Percentiles rank a stretch among this genome's conserved stretches.
These are phyloP conservation scores for Spizellomyces punctatus DNA, from an alignment of 192 early-diverging fungal species.

Conservation along the genomic window DNA sequence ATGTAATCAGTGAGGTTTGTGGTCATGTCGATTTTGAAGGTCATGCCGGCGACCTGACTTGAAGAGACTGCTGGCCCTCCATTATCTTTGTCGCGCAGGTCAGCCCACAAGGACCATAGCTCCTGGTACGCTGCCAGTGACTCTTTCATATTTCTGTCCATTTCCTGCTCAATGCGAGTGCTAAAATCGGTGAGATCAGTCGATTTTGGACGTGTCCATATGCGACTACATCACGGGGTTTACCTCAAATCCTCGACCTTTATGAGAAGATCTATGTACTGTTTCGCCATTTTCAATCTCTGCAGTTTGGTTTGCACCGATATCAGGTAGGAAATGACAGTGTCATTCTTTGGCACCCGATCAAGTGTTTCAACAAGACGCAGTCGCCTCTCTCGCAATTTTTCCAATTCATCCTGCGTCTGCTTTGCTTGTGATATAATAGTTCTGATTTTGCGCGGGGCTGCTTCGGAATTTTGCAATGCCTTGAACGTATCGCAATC, in stretches of 20 bases:
- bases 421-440: background rate
- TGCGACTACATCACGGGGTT: background rate
- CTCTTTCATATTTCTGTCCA: background rate
- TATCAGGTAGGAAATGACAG: background rate
- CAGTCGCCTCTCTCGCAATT: slow-evolving; percentile 4
- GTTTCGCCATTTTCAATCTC: slow-evolving; percentile 13
- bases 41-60: background rate
- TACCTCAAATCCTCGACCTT: slow-evolving; percentile 28
- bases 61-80: background rate
- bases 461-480: too few relatives aligned
- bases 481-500: too few relatives aligned
- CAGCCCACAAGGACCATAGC: slow-evolving; percentile 3
- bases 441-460: too few relatives aligned
- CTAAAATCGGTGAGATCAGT: background rate
- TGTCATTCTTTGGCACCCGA: background rate
- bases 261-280: slow-evolving; percentile 15
- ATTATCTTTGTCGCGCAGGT: background rate
- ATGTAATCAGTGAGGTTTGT: slow-evolving; percentile 8
- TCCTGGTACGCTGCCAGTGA: slow-evolving; percentile 26
- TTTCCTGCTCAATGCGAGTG: background rate
- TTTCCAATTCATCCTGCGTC: background rate
- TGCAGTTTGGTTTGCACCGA: slow-evolving; percentile 15
- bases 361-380: background rate
- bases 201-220: background rate
- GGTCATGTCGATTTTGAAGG: background rate